Conservation (phyloP, 2,329 filamentous ascomycete genomes). For the Pseudogymnoascus sp. region DNA sequence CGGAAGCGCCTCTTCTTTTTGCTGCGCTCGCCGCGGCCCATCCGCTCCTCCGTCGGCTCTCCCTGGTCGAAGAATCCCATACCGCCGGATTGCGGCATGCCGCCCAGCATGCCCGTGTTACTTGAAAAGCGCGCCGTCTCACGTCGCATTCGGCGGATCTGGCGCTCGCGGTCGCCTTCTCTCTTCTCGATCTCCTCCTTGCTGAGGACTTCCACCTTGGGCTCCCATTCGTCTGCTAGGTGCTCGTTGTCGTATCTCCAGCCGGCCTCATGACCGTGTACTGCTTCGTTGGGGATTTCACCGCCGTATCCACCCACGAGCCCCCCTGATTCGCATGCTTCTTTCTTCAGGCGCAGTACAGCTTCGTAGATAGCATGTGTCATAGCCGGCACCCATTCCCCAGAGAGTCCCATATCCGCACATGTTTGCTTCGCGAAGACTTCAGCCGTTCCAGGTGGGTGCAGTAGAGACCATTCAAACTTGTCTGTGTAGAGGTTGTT, state of each 20-base stretch:
- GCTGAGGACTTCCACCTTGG: conserved; percentile 70
- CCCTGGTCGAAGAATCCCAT: conserved; percentile 46
- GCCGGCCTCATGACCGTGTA: conserved; percentile 72
- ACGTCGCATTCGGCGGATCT: conserved; percentile 75
- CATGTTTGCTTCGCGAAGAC: conserved; percentile 89
- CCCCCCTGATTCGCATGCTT: conserved; percentile 86
- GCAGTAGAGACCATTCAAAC: conserved; percentile 93
- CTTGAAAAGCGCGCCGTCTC: conserved; percentile 91
- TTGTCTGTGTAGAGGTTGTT: conserved; percentile 93
- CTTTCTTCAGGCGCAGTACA: conserved; percentile 86
- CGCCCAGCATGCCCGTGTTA: conserved; percentile 71
- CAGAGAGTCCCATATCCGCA: conserved; percentile 77
- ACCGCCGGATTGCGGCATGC: conserved; percentile 53
- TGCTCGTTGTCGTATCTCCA: conserved; percentile 95
- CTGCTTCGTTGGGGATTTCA: conserved; percentile 84
- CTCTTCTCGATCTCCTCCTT: conserved; percentile 98
- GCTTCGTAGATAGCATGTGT: conserved; percentile 97
- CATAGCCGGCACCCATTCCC: conserved; percentile 91
- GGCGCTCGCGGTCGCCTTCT: conserved; percentile 86
- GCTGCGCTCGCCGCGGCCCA: conserved; percentile 84
- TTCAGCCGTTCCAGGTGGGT: conserved; percentile 86
- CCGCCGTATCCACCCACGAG: conserved; percentile 63
- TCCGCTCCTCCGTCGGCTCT: conserved; percentile 61
- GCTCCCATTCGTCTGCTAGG: conserved; percentile 76
- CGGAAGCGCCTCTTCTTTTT: conserved; percentile 94